phyloP scores from a whole-genome alignment of 176 grass and related monocot genomes.

The Aegilops sharonensis region DNA sequence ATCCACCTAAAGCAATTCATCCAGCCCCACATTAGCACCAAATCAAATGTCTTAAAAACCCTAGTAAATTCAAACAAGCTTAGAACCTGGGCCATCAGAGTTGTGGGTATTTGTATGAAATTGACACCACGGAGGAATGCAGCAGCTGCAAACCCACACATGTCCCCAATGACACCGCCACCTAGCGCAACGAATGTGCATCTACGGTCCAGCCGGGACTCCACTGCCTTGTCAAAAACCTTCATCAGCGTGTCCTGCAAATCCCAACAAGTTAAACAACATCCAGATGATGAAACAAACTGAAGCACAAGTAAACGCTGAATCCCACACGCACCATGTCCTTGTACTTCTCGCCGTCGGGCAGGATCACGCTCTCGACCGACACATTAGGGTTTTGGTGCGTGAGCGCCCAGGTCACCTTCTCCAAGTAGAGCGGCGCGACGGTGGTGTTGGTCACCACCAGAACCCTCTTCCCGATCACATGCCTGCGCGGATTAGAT shows the following conservation, averaged over 20 bases:
- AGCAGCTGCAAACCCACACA: conserved; percentile 87
- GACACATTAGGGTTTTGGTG: conserved; percentile 61
- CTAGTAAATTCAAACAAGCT: conserved; percentile 15
- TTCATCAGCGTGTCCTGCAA: conserved; percentile 78
- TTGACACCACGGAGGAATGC: conserved; percentile 91
- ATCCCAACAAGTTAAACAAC: conserved; percentile 19
- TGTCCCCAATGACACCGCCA: conserved; percentile 92
- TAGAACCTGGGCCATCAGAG: conserved; percentile 89
- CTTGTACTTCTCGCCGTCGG: conserved; percentile 89
- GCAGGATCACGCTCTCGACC: conserved; percentile 87
- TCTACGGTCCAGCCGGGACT: conserved; percentile 60
- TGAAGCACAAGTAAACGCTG: not conserved
- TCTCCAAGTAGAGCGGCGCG: conserved; percentile 81
- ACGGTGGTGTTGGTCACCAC: conserved; percentile 95
- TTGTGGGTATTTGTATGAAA: conserved; percentile 99
- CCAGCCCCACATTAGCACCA: not conserved
- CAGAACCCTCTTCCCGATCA: conserved; percentile 87
- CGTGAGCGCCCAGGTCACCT: conserved; percentile 82
- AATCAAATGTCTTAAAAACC: not conserved
- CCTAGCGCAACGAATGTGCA: conserved; percentile 90
- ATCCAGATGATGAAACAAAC: not conserved
- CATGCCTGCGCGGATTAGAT: conserved; percentile 55
- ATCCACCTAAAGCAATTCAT: conserved; percentile 65
- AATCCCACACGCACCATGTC: conserved; percentile 62
- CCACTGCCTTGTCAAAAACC: conserved; percentile 88